Evolutionary conservation across 169 alveolate genomes (phyloP).

Genomic region (Babesia bovis): DNA sequence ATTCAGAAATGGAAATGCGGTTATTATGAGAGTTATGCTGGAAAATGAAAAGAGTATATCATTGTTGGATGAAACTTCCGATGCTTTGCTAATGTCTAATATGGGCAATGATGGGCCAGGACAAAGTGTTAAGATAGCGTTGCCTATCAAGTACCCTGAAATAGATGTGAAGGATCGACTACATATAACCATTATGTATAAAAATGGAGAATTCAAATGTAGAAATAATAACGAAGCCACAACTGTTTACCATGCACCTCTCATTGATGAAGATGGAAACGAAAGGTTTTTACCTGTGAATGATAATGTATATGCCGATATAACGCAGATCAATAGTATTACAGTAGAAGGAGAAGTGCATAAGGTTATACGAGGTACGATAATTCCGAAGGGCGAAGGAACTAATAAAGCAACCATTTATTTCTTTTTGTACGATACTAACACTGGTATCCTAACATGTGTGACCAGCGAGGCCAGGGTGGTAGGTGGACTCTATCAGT

Average conservation of each 20-base stretch:
- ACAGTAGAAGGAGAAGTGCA: conserved; percentile 1
- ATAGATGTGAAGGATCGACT: neutral
- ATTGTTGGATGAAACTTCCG: neutral
- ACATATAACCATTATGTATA: neutral
- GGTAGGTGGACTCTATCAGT: neutral
- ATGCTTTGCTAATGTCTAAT: neutral
- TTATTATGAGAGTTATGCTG: neutral
- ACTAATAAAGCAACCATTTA: neutral
- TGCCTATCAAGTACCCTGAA: conserved; percentile 17
- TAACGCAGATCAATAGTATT: neutral
- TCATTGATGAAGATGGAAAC: neutral
- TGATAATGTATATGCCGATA: neutral
- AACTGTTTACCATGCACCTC: neutral
- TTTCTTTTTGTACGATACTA: conserved; percentile 7
- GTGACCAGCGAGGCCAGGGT: neutral
- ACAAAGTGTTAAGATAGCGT: neutral
- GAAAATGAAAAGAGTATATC: neutral
- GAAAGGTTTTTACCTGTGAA: neutral
- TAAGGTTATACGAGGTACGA: neutral
- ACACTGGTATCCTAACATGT: neutral
- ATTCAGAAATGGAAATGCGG: neutral
- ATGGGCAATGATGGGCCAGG: neutral
- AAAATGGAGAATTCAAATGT: neutral
- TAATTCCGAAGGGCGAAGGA: neutral
- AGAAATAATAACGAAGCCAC: neutral